These are phyloP conservation scores for Salix suchowensis DNA, from an alignment of 345 rosid genomes.

Conservation along the genomic window DNA sequence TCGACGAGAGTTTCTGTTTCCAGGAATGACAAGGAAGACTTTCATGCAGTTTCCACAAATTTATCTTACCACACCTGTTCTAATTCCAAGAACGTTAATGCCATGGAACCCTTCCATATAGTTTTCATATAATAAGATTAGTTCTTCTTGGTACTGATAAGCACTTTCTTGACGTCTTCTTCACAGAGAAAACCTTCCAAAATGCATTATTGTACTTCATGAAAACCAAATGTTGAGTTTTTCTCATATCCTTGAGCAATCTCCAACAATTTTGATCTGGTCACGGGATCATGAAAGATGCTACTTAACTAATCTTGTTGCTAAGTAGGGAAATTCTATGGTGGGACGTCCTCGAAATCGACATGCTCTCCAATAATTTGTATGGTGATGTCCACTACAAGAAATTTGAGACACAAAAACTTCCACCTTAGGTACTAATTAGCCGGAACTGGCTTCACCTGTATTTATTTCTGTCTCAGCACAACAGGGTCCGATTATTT, in stretches of 20 bases:
- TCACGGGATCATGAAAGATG: slow-evolving; percentile 12
- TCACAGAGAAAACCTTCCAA: not conserved
- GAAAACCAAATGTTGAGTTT: not conserved
- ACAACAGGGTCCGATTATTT: not conserved
- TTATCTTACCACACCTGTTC: not conserved
- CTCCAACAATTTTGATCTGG: not conserved
- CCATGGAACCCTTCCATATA: not conserved
- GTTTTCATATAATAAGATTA: too few relatives aligned
- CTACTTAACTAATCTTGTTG: not conserved
- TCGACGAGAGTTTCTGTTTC: not conserved
- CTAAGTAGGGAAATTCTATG: not conserved
- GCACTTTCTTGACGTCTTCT: slow-evolving; percentile 1
- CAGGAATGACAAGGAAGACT: not conserved
- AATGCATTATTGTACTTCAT: slow-evolving; percentile 12
- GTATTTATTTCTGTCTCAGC: not conserved
- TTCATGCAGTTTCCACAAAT: not conserved
- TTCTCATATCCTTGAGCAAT: slow-evolving; percentile 2
- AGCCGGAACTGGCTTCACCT: not conserved
- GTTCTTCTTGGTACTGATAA: not conserved
- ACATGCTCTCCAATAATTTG: not conserved
- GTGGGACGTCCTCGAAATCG: not conserved
- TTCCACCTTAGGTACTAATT: not conserved
- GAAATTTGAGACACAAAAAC: not conserved
- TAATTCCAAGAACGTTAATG: not conserved
- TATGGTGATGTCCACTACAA: not conserved